Evolutionary conservation across 768 basidiomycete genomes (phyloP).

Genomic region (Amanita molliuscula): DNA sequence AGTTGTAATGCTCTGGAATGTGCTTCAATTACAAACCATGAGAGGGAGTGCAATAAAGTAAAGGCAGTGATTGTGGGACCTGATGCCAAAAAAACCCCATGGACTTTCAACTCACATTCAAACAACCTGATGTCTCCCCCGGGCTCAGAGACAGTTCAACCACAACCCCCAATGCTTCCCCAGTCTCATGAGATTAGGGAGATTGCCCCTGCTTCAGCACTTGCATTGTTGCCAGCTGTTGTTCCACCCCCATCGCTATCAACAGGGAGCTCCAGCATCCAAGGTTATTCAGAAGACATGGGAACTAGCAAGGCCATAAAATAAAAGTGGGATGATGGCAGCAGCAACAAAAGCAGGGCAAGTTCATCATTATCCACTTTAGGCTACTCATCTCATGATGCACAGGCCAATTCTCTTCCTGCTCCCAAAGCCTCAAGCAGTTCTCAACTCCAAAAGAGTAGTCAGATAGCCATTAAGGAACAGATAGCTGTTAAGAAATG

Average conservation of each 20-base stretch:
- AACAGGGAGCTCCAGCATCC: background rate
- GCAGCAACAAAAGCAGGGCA: conserved; percentile 8
- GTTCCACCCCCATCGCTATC: conserved; percentile 4
- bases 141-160: conserved; percentile 6
- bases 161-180: conserved; percentile 6
- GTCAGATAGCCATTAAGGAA: too few species aligned
- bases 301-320: too few species aligned
- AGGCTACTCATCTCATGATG: conserved; percentile 5
- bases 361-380: conserved; percentile 7
- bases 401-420: conserved; percentile 6
- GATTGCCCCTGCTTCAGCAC: conserved; percentile 7
- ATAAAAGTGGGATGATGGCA: conserved; percentile 4
- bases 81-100: too few species aligned
- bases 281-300: conserved; percentile 3
- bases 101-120: conserved; percentile 6
- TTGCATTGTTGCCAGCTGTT: too few species aligned
- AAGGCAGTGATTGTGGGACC: conserved; percentile 3
- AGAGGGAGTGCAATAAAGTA: conserved; percentile 5
- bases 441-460: conserved; percentile 1
- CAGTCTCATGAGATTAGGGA: conserved; percentile 1
- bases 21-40: conserved; percentile 4
- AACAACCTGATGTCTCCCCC: conserved; percentile 2
- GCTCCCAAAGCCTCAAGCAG: conserved; percentile 2
- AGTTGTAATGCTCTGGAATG: conserved; percentile 3
- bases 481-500: too few species aligned